Percentiles rank a stretch among this genome's conserved stretches.
These are phyloP conservation scores for Termitomyces heimii DNA, from an alignment of 768 basidiomycete genomes.

Conservation along the genomic window DNA sequence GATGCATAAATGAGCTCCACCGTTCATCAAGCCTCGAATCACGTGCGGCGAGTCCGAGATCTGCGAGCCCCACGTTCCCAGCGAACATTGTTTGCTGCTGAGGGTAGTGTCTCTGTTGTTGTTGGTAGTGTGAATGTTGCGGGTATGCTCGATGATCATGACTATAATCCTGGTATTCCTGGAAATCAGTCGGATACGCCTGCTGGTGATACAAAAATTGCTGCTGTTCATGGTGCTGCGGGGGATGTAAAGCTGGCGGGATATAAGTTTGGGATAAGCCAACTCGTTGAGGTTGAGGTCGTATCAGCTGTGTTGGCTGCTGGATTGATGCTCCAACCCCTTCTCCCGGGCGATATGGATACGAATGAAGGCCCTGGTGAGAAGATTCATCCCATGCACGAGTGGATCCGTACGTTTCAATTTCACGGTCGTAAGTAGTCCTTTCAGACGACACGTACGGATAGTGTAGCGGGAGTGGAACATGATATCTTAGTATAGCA, in stretches of 20 bases:
- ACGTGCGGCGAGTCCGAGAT: constrained; percentile 55
- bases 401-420: background rate
- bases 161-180: background rate
- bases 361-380: background rate
- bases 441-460: constrained; percentile 15
- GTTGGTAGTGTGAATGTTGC: constrained; percentile 13
- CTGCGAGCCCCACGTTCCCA: constrained; percentile 39
- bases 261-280: background rate
- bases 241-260: background rate
- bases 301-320: constrained; percentile 1
- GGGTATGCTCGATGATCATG: background rate
- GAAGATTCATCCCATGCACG: constrained; percentile 1
- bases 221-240: background rate
- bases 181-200: background rate
- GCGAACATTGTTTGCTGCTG: constrained; percentile 16
- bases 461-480: constrained; percentile 4
- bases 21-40: constrained; percentile 50
- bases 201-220: background rate
- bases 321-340: background rate
- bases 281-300: background rate
- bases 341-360: background rate
- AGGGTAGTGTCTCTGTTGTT: constrained; percentile 9
- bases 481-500: background rate
- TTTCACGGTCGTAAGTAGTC: constrained; percentile 6
- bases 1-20: constrained; percentile 60